phyloP scores from a whole-genome alignment of 2,329 filamentous ascomycete genomes.

The Pseudocercospora cruenta region DNA sequence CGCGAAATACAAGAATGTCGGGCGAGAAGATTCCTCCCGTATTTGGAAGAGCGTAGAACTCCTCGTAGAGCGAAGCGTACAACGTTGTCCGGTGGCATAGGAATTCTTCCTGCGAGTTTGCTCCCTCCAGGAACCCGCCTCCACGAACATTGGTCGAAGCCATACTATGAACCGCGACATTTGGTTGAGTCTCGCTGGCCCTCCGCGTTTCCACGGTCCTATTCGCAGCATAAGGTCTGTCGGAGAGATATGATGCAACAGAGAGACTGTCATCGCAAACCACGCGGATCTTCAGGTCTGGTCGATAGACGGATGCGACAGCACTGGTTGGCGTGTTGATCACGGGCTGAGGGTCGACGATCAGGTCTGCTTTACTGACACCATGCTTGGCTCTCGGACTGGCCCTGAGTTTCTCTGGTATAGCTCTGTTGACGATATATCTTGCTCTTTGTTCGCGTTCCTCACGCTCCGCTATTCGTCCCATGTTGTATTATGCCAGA shows the following conservation, averaged over 20 bases:
- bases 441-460: slow-evolving; percentile 43
- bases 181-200: slow-evolving; percentile 36
- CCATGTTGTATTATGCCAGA: slow-evolving; percentile 20
- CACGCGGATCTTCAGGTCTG: slow-evolving; percentile 48
- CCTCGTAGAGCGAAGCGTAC: slow-evolving; percentile 60
- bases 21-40: slow-evolving; percentile 60
- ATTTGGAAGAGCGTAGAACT: slow-evolving; percentile 64
- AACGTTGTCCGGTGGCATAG: slow-evolving; percentile 65
- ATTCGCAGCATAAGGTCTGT: slow-evolving; percentile 26
- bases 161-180: slow-evolving; percentile 65
- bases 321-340: slow-evolving; percentile 25
- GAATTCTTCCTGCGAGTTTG: slow-evolving; percentile 64
- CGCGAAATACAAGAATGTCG: slow-evolving; percentile 63
- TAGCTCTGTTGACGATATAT: slow-evolving; percentile 62
- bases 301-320: slow-evolving; percentile 19
- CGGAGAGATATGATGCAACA: slow-evolving; percentile 46
- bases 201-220: slow-evolving; percentile 26
- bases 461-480: slow-evolving; percentile 28
- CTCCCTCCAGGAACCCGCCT: slow-evolving; percentile 64
- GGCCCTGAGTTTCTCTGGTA: slow-evolving; percentile 59
- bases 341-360: slow-evolving; percentile 43
- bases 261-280: slow-evolving; percentile 57
- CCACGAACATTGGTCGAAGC: slow-evolving; percentile 64
- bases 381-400: slow-evolving; percentile 61
- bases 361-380: slow-evolving; percentile 56